phyloP scores from a whole-genome alignment of 352 stramenopile species.

The Phytophthora quininea region DNA sequence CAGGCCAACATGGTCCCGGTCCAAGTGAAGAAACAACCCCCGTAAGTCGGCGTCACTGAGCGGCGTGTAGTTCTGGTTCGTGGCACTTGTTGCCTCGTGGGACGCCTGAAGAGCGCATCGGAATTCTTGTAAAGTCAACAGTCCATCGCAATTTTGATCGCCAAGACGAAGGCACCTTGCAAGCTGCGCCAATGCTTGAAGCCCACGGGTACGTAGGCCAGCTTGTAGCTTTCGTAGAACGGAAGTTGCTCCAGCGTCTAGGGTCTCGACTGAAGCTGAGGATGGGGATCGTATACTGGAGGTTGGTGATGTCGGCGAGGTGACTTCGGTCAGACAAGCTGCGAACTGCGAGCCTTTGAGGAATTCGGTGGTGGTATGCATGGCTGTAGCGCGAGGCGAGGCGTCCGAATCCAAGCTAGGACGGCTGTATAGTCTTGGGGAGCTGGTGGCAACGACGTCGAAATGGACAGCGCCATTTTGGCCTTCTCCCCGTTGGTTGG shows the following conservation, averaged over 20 bases:
- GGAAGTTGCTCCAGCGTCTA: conserved; percentile 63
- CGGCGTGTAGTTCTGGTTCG: conserved; percentile 17
- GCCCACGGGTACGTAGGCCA: conserved; percentile 57
- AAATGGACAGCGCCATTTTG: conserved; percentile 41
- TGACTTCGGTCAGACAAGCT: conserved; percentile 62
- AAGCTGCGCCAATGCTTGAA: conserved; percentile 68
- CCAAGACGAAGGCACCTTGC: conserved; percentile 70
- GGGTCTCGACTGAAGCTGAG: conserved; percentile 14
- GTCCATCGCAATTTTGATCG: conserved; percentile 69
- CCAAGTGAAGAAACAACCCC: conserved; percentile 79
- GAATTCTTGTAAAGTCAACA: conserved; percentile 80
- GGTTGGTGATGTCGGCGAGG: conserved; percentile 22
- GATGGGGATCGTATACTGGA: conserved; percentile 19
- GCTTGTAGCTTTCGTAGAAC: conserved; percentile 57
- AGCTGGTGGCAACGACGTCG: conserved; percentile 23
- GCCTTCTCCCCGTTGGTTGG: conserved; percentile 30
- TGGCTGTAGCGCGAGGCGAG: conserved; percentile 43
- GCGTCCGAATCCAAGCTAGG: conserved; percentile 27
- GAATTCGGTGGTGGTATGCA: conserved; percentile 60
- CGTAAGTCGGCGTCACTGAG: conserved; percentile 77
- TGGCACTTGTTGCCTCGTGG: conserved; percentile 32
- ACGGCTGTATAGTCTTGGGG: conserved; percentile 28
- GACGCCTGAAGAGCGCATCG: conserved; percentile 63
- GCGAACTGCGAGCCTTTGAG: conserved; percentile 74
- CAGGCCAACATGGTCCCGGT: conserved; percentile 68